A percentile compares a stretch with the other conserved stretches of the same genome.
phyloP scores from a whole-genome alignment of 441 rosid species.

The Lepidium campestre region DNA sequence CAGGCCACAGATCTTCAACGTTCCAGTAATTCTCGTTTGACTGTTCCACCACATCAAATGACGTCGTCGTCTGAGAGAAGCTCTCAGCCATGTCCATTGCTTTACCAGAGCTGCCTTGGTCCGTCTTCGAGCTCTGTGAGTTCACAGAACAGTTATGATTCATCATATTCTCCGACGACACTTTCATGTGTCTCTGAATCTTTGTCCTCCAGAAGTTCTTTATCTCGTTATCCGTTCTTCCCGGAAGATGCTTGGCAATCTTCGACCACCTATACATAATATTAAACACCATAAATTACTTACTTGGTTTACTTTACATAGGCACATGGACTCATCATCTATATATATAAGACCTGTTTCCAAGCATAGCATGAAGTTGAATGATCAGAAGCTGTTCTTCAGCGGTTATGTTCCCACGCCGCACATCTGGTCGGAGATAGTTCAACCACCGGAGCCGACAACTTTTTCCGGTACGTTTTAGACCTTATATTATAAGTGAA shows the following conservation, averaged over 20 bases:
- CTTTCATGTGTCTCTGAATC: constrained; percentile 49
- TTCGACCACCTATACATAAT: constrained; percentile 28
- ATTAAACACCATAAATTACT: neutral
- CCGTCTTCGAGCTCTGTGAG: constrained; percentile 12
- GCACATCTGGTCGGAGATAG: constrained; percentile 49
- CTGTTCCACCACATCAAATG: constrained; percentile 10
- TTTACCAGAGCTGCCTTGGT: constrained; percentile 20
- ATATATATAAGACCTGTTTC: constrained; percentile 38
- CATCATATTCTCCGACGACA: neutral
- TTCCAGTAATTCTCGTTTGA: constrained; percentile 24
- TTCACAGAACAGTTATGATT: neutral
- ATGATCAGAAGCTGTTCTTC: constrained; percentile 49
- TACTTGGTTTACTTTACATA: neutral
- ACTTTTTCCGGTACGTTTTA: constrained; percentile 62
- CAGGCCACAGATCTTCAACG: constrained; percentile 26
- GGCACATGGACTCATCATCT: neutral
- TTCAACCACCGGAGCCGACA: constrained; percentile 64
- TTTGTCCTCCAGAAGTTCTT: constrained; percentile 95
- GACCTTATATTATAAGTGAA: constrained; percentile 26
- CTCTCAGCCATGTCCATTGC: constrained; percentile 18
- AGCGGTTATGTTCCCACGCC: constrained; percentile 40
- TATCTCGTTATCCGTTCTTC: constrained; percentile 95
- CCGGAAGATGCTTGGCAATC: constrained; percentile 47
- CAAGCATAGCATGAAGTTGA: constrained; percentile 34
- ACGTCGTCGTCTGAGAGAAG: neutral